Evolutionary conservation across 2,329 filamentous ascomycete species (phyloP).

Genomic region (Bipolaris bicolor): DNA sequence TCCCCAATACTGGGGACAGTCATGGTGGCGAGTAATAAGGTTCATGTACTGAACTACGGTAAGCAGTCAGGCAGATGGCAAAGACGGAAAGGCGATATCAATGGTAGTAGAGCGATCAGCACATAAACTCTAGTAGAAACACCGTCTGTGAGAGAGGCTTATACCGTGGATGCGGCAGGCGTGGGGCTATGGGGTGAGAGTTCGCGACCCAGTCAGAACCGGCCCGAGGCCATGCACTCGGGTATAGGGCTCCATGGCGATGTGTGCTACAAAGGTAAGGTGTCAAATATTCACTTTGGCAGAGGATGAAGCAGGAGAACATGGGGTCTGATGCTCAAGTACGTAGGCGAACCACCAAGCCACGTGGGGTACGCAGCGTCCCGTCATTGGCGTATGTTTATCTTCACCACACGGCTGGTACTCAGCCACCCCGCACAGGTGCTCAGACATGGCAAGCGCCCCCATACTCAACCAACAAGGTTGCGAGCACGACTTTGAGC

Average conservation of each 20-base stretch:
- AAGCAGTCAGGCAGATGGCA: constrained; percentile 1
- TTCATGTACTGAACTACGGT: constrained; percentile 17
- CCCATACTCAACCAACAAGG: constrained; percentile 2
- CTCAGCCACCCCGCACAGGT: constrained; percentile 15
- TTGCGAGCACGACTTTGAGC: background rate
- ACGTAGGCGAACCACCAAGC: constrained; percentile 18
- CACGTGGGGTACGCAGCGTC: constrained; percentile 33
- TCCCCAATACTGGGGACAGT: constrained; percentile 50
- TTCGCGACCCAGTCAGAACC: constrained; percentile 17
- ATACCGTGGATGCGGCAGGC: constrained; percentile 24
- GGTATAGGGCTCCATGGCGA: constrained; percentile 23
- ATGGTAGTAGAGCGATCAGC: background rate
- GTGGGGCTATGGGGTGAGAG: constrained; percentile 29
- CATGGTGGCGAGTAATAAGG: constrained; percentile 27
- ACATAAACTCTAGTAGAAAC: constrained; percentile 4
- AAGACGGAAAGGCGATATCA: background rate
- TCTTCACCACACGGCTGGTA: constrained; percentile 5
- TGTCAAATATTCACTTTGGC: constrained; percentile 22
- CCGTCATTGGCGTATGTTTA: constrained; percentile 29
- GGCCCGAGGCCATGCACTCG: constrained; percentile 32
- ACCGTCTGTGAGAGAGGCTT: constrained; percentile 25
- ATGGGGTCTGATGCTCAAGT: constrained; percentile 16
- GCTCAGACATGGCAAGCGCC: constrained; percentile 17
- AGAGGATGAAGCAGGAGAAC: constrained; percentile 19
- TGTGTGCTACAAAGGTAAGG: constrained; percentile 14